Evolutionary conservation across 495 filamentous ascomycete species (phyloP), one percentile per base, ranked within the genome.

Genomic region (Trichodelitschia bisporula): DNA sequence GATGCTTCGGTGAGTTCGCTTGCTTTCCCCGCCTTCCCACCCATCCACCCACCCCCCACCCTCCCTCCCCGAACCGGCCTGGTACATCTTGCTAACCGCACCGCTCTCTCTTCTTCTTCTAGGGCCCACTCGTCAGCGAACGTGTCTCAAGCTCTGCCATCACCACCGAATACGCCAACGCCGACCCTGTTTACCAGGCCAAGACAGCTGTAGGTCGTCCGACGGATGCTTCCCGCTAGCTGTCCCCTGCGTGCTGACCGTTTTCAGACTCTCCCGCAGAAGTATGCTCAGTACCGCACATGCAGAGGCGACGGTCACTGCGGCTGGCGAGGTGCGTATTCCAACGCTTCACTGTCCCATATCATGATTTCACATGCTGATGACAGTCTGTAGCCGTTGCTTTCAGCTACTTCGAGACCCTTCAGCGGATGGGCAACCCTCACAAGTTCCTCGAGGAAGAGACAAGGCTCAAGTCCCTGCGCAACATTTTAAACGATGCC

Each of bases 291-390:
- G 41, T 86, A 77, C 42, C 77, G 86, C 25, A 72, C 72, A 3
- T 70, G 91, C 51, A 72, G 70, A 47, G 83, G 86, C 14, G 86
- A 97, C 54, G 86, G 86, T 21, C 83, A 89, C 45, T 97, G 86
- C 55, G 86, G 86, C 39, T 97, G 86, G 84, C 64, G 86, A 72
- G 86, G 84, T 92, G 64, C 31, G 47, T 34, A 4, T 19, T 20
- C 12, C 13, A 29, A 9, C 21, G 14, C 17, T 24, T 32, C 6
- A 23, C 28, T 24, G 6, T 24, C 21, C 6, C 21, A 6, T 6
- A 24, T n/a, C 21, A n/a, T 6, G 21, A n/a, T 24, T n/a, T 24
- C n/a, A 6, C 21, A 6, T n/a, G 21, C 5, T 4, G 9, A 25
- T 36, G 15, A 26, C n/a, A 29, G n/a, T 8, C 14, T 31, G 15